These are phyloP conservation scores for Harringtonia aguacate DNA, from an alignment of 2,329 filamentous ascomycete species.

Conservation along the genomic window DNA sequence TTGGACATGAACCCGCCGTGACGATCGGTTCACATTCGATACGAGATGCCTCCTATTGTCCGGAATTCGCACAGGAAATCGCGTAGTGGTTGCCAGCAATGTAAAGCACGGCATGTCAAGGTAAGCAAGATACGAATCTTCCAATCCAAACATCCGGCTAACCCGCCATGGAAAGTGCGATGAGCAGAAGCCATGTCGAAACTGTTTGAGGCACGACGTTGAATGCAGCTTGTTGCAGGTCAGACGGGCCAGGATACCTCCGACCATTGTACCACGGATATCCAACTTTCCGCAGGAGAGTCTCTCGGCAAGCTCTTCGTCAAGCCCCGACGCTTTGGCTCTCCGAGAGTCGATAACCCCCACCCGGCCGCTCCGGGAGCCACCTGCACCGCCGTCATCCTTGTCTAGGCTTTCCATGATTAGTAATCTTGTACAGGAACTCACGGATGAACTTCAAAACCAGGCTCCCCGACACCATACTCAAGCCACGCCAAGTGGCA, in stretches of 20 bases:
- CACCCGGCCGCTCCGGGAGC: background rate
- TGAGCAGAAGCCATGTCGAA: background rate
- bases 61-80: background rate
- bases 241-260: background rate
- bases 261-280: background rate
- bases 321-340: background rate
- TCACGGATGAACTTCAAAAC: background rate
- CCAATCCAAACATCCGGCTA: background rate
- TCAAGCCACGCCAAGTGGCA: background rate
- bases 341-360: background rate
- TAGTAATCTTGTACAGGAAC: background rate
- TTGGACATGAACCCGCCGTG: background rate
- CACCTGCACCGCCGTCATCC: background rate
- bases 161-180: background rate
- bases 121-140: background rate
- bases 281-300: background rate
- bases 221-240: background rate
- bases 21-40: background rate
- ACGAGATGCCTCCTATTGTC: background rate
- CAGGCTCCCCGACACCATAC: background rate
- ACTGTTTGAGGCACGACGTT: background rate
- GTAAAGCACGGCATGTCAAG: slow-evolving; percentile 1
- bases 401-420: background rate
- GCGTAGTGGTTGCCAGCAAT: background rate
- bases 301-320: background rate